Conservation (phyloP, 805 yeast genomes). For the Brettanomyces naardenensis region DNA sequence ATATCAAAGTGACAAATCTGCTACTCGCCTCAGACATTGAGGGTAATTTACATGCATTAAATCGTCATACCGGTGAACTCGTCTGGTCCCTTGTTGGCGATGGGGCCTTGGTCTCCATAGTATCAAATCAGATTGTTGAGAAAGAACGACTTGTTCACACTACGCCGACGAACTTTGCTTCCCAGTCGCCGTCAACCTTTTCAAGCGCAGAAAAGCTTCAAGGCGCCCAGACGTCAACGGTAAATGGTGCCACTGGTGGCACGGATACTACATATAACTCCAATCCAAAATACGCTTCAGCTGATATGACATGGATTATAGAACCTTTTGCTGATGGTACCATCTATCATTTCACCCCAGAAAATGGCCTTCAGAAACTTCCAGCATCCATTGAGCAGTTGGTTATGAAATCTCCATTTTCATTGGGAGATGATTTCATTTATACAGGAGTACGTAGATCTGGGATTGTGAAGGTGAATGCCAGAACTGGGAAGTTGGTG, state of each 20-base stretch:
- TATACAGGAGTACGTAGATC: constrained; percentile 83
- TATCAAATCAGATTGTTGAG: constrained; percentile 13
- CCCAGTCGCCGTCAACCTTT: constrained; percentile 1
- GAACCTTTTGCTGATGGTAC: constrained; percentile 87
- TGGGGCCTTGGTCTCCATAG: constrained; percentile 45
- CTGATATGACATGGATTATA: constrained; percentile 65
- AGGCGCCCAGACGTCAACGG: background rate
- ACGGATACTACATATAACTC: constrained; percentile 1
- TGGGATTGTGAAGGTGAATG: constrained; percentile 65
- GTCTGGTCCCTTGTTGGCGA: constrained; percentile 70
- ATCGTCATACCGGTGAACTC: constrained; percentile 64
- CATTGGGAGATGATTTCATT: constrained; percentile 70
- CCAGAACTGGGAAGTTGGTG: constrained; percentile 64
- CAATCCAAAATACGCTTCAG: background rate
- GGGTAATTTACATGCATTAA: constrained; percentile 78
- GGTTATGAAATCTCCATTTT: constrained; percentile 79
- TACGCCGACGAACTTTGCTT: constrained; percentile 1
- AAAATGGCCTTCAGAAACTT: constrained; percentile 67
- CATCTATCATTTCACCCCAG: constrained; percentile 70
- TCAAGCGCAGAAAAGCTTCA: background rate
- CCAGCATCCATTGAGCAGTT: constrained; percentile 76
- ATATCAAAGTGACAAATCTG: constrained; percentile 37
- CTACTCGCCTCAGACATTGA: constrained; percentile 75
- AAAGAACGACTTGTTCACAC: background rate
- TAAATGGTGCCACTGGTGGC: background rate